Base-by-base conservation (phyloP, 1,139 yeast genomes). In the Tardiomyces blankii region DNA sequence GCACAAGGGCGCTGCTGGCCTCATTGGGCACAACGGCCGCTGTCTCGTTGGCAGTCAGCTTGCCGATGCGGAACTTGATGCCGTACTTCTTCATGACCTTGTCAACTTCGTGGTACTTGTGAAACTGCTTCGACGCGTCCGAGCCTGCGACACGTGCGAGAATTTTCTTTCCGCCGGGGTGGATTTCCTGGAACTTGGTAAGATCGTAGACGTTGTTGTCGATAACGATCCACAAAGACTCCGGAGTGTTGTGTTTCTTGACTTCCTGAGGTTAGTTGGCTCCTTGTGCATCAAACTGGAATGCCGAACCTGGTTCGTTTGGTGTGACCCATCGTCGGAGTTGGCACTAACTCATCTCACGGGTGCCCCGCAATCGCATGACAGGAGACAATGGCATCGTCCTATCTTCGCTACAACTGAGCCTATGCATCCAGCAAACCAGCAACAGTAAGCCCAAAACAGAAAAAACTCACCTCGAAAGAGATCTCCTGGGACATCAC, bases 171-270 rank as follows among this genome's bases (percentile, higher is more conserved):
- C 97, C 97, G 51, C 97, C 97, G 2, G 95, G 95, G 67, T 91
- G 98, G 65, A 84, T 95, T 53, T 87, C 91, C 57, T 88, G 72
- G 69, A 87, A 91, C 53, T 74, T 72, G 46, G 95, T 72, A 51
- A 87, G 79, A 65, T 89, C 93, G 68, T 84, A 91, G 39, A 89
- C 96, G 58, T 79, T 78, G 41, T 87, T 94, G 55, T 88, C 81
- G 66, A 86, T 81, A 54, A 85, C 80, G 64, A 89, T 74, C 96
- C 96, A 89, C 52, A 86, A 74, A 60, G 86, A 93, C 43, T 80
- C 86, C 48, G 77, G 70, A 42, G 84, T 72, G 66, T 77, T 82
- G 74, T 89, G 97, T 63, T 79, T 67, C 42, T 87, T 74, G 50
- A 89, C 82, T 67, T 89, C 94, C 56, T 83, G 11, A 30, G 9